Evolutionary conservation across 768 basidiomycete species (phyloP), one percentile per base, ranked within the genome.

Genomic region (Auriscalpium microsporum): DNA sequence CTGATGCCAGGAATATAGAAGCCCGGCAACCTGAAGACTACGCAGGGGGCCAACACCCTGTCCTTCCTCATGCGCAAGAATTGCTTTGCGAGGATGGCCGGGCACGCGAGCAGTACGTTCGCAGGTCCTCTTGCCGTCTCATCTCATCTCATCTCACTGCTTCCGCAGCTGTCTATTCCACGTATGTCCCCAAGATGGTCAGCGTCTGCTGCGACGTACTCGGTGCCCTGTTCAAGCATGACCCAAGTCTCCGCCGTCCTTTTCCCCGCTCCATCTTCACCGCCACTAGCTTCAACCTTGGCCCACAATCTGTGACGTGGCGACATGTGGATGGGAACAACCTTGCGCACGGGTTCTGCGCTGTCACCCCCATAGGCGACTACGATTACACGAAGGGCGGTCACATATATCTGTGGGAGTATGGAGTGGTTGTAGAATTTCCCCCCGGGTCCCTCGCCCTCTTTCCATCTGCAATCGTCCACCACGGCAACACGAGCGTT

Each of bases 301-400:
- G 69, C 1, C 53, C 53, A 0, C 50, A 53, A 0, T 62, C 61
- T 0, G 45, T 63, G 1, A 65, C 64, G 0, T 33, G 38, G 0
- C 47, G 56, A 0, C 72, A 72, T 17, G 58, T 58, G 0, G 72
- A 76, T 44, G 48, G 21, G 21, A 51, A 47, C 5, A 75, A 76
- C 45, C 52, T 68, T 0, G 59, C 70, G 0, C 64, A 57, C 36
- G 70, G 71, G 0, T 64, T 66, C 10, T n/a, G n/a, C n/a, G n/a
- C n/a, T n/a, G n/a, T n/a, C n/a, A n/a, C n/a, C n/a, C n/a, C n/a
- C n/a, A n/a, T n/a, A n/a, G n/a, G n/a, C n/a, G n/a, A n/a, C n/a
- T n/a, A n/a, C n/a, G n/a, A n/a, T n/a, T n/a, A n/a, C n/a, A n/a
- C n/a, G n/a, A n/a, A n/a, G n/a, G n/a, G n/a, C n/a, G n/a, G n/a